A percentile compares a stretch with the other conserved stretches of the same genome.
Evolutionary conservation across 441 rosid genomes (phyloP).

Genomic region (Gossypium davidsonii): DNA sequence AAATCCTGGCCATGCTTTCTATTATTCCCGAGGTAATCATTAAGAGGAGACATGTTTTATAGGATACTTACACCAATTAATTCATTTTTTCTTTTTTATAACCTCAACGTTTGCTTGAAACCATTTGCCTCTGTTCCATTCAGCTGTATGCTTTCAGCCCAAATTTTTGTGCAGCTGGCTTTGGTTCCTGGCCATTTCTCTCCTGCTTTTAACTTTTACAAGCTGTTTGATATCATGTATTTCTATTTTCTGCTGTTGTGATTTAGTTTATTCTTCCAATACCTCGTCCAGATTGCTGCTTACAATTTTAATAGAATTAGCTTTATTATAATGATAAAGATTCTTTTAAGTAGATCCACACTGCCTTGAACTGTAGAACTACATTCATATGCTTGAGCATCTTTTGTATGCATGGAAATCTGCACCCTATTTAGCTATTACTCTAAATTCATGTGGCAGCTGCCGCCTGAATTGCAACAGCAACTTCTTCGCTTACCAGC

Average conservation of each 20-base stretch:
- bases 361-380: background rate
- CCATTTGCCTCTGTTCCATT: background rate
- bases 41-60: background rate
- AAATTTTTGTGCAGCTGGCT: background rate
- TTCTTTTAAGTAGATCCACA: background rate
- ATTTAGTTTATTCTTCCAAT: background rate
- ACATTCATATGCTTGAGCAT: background rate
- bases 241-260: background rate
- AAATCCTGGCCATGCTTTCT: constrained; percentile 64
- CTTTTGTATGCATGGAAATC: background rate
- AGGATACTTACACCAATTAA: background rate
- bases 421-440: background rate
- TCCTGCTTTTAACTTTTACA: background rate
- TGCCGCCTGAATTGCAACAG: constrained; percentile 74
- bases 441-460: constrained; percentile 34
- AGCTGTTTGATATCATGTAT: background rate
- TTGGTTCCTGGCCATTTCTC: background rate
- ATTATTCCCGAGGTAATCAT: constrained; percentile 62
- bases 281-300: background rate
- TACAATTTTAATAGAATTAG: background rate
- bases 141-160: constrained; percentile 1
- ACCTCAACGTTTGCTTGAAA: background rate
- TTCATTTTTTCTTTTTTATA: background rate
- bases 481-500: constrained; percentile 65
- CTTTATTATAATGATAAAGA: background rate